Conservation (phyloP, 2,329 filamentous ascomycete species). For the Fusarium gaditjirri region DNA sequence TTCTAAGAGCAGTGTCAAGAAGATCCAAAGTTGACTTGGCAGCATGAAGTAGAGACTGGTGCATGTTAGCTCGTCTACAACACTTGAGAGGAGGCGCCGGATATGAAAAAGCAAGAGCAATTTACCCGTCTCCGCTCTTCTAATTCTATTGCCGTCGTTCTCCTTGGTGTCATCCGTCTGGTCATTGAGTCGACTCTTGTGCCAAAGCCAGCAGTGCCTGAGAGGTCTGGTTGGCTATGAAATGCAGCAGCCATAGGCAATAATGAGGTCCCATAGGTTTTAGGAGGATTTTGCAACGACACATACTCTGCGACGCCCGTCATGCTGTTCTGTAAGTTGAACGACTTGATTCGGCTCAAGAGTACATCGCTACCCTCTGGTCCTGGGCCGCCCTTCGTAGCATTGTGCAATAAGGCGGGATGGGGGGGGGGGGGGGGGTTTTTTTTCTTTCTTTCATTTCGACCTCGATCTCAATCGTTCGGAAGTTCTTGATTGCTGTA, state of each 20-base stretch:
- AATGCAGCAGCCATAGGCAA: slow-evolving; percentile 11
- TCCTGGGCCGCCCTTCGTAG: not conserved
- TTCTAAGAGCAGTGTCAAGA: slow-evolving; percentile 2
- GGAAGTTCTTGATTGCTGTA: slow-evolving; percentile 17
- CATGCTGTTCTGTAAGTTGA: not conserved
- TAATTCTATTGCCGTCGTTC: slow-evolving; percentile 6
- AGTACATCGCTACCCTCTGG: not conserved
- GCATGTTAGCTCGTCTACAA: not conserved
- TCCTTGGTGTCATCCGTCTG: not conserved
- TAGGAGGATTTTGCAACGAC: not conserved
- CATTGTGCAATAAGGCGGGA: not conserved
- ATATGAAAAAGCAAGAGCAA: not conserved
- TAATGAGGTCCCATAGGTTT: not conserved
- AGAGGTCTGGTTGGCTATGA: slow-evolving; percentile 15
- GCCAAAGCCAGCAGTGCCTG: slow-evolving; percentile 8
- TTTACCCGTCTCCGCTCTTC: slow-evolving; percentile 10
- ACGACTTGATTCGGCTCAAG: not conserved
- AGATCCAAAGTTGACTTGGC: not conserved
- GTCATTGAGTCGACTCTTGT: slow-evolving; percentile 12
- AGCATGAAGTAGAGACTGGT: not conserved
- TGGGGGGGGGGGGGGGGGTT: no score
- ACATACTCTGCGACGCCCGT: not conserved
- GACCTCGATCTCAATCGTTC: slow-evolving; percentile 8
- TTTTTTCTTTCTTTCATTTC: not conserved
- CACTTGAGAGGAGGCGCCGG: not conserved